Conservation (phyloP, 2,329 filamentous ascomycete genomes). For the Penicillium corylophilum region DNA sequence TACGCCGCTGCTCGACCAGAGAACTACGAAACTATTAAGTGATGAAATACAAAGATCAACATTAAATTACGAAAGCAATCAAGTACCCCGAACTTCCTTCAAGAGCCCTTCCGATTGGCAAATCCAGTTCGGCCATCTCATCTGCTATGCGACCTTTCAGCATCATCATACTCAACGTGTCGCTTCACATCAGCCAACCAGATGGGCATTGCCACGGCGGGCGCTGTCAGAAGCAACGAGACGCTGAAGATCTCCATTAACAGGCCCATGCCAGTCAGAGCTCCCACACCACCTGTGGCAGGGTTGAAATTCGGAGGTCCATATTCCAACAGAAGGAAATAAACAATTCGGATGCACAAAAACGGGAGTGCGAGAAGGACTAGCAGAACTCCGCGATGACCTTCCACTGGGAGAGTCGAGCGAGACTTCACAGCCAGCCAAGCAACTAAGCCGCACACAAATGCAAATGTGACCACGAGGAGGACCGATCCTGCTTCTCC, state of each 20-base stretch:
- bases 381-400: constrained; percentile 20
- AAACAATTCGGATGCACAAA: constrained; percentile 22
- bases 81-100: neutral
- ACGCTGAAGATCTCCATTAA: constrained; percentile 28
- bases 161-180: neutral
- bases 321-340: constrained; percentile 23
- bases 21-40: constrained; percentile 11
- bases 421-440: constrained; percentile 22
- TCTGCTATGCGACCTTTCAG: constrained; percentile 6
- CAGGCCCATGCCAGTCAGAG: constrained; percentile 24
- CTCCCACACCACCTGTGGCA: constrained; percentile 12
- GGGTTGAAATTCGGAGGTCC: constrained; percentile 19
- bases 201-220: constrained; percentile 24
- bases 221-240: constrained; percentile 19
- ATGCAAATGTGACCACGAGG: constrained; percentile 23
- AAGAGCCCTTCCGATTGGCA: neutral
- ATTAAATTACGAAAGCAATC: neutral
- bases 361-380: constrained; percentile 21
- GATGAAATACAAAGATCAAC: constrained; percentile 1
- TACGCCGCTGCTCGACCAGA: constrained; percentile 26
- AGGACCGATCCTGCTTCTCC: constrained; percentile 20
- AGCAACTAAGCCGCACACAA: constrained; percentile 21
- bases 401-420: constrained; percentile 15
- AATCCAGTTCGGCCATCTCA: neutral
- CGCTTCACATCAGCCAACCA: constrained; percentile 1